Base-by-base conservation (phyloP, 2,329 filamentous ascomycete genomes). In the Fusarium pseudograminearum region DNA sequence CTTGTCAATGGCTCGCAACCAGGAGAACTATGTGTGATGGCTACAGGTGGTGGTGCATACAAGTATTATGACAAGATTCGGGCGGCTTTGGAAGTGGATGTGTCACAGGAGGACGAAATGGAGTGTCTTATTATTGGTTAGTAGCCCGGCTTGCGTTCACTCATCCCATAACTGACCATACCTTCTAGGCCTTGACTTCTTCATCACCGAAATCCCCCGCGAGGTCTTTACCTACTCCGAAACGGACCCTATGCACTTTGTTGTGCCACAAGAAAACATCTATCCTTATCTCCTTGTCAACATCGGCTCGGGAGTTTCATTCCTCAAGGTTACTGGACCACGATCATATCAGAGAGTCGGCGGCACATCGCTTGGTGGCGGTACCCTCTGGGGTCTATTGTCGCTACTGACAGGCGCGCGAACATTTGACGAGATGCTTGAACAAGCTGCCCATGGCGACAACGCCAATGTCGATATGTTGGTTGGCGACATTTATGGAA, bases 281-380 rank as follows among this genome's bases (percentile, higher is more conserved):
- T 98, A 99, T 78, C 96, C 96, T 4, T 99, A 99, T 78, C 89
- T 99, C 44, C 89, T 99, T 31, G 96, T 99, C 76, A 99, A 99
- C 81, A 99, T 99, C 73, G 96, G 96, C 46, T 98, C 94, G 10
- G 96, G 96, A 53, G 96, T 99, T 7, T 96, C 92, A 42, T 97
- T 99, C 87, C 91, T 99, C 80, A 98, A 98, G 78, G 96, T 99
- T 10, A 97, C 93, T 0, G 95, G 94, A 0, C 94, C 94, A 1
- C 88, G 91, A 57, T 87, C 93, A 70, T 98, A 91, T 79, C 87
- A 97, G 80, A 93, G 96, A 74, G 95, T 99, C 12, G 96, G 96
- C 55, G 96, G 96, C 65, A 98, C 96, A 5, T 97, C 94, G 6
- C 87, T 99, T 0, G 96, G 96, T 34, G 96, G 96, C 45, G 96